Base-by-base conservation (phyloP, 1,139 yeast species). In the Suhomyces bribrorum region DNA sequence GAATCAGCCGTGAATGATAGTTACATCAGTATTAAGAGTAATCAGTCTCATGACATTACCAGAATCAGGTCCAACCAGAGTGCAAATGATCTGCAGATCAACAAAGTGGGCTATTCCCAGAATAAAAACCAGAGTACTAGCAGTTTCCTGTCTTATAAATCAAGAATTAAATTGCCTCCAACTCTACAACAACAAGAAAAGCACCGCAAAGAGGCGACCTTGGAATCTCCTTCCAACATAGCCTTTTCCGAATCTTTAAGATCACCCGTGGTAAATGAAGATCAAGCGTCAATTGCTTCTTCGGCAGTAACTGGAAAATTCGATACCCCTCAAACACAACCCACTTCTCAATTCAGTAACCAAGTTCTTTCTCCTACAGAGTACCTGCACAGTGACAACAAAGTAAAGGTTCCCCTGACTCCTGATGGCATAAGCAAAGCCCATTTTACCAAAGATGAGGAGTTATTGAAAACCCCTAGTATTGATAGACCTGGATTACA, bases 131-230 rank as follows among this genome's bases (percentile, higher is more conserved):
- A 52, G 11, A 60, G 66, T 42, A 49, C 50, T 13, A 46, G 62
- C 36, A 62, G 66, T 39, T 60, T 60, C 44, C 58, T 46, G 31
- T 54, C 64, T 4, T 65, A 63, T 47, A 62, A 64, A 34, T 57
- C 69, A 3, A 48, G 71, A 34, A 63, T 66, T 24, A 64, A 61
- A 41, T 48, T 66, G 14, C 72, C 71, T 2, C 48, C 56, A 2
- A 46, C 62, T 2, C 40, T 57, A 22, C 58, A 56, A 26, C 41
- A 34, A 4, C 44, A 41, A 16, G 41, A 37, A 11, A 34, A 41
- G 9, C 29, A 26, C 11, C 31, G 37, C 6, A 29, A 26, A 12
- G 38, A 36, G n/a, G 37, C 28, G 11, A 11, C 25, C 16, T n/a
- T 28, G 22, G 38, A 28, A 5, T 37, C 40, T 14, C 43, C 37